A percentile compares a stretch with the other conserved stretches of the same genome.
phyloP scores from a whole-genome alignment of 2,329 filamentous ascomycete species.

The Clarireedia paspali region DNA sequence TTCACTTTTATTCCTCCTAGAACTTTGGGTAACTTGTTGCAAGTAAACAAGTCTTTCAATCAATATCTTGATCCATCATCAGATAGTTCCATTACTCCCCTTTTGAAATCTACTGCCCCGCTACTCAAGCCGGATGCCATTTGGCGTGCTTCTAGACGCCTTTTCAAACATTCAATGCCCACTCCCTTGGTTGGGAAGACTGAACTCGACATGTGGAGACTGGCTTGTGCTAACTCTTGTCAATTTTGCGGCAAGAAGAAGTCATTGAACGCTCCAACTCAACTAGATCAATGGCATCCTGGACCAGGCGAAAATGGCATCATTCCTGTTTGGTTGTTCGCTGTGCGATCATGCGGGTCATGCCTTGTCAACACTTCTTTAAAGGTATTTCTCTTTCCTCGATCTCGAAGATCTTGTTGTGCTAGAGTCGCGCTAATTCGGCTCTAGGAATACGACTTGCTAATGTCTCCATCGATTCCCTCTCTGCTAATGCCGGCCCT shows the following conservation, averaged over 20 bases:
- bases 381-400: slow-evolving; percentile 46
- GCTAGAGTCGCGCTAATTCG: slow-evolving; percentile 20
- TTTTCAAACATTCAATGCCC: slow-evolving; percentile 60
- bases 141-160: slow-evolving; percentile 62
- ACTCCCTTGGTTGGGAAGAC: slow-evolving; percentile 55
- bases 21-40: slow-evolving; percentile 56
- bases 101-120: slow-evolving; percentile 28
- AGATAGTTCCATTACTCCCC: slow-evolving; percentile 29
- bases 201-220: slow-evolving; percentile 70
- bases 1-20: slow-evolving; percentile 59
- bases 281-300: slow-evolving; percentile 43
- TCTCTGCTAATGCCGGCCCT: slow-evolving; percentile 60
- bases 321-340: slow-evolving; percentile 64
- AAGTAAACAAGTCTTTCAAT: slow-evolving; percentile 61
- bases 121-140: slow-evolving; percentile 53
- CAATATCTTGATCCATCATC: slow-evolving; percentile 46
- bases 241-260: slow-evolving; percentile 54
- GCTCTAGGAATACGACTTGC: slow-evolving; percentile 59
- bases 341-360: slow-evolving; percentile 53
- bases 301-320: slow-evolving; percentile 57
- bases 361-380: slow-evolving; percentile 55
- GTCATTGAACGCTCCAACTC: slow-evolving; percentile 20
- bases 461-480: slow-evolving; percentile 52
- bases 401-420: background rate
- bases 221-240: slow-evolving; percentile 56